Evolutionary conservation across 176 grass and related monocot species (phyloP).

Genomic region (Raddia distichophylla): DNA sequence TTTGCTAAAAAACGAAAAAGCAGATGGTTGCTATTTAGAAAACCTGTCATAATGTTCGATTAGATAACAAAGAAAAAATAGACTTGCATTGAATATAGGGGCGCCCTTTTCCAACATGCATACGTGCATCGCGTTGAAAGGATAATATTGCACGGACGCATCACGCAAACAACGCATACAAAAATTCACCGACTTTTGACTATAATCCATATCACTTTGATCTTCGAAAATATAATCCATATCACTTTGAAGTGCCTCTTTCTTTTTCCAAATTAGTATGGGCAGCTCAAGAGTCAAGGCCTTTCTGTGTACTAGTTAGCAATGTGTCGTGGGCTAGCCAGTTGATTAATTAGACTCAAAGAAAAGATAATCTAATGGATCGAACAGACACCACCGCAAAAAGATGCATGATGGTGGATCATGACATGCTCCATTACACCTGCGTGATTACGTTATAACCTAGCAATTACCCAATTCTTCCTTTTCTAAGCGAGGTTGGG

Average conservation of each 20-base stretch:
- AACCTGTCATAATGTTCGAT: not conserved
- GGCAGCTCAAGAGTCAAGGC: not conserved
- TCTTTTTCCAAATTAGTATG: not conserved
- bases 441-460: not conserved
- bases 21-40: too few species aligned
- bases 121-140: not conserved
- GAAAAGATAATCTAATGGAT: constrained; percentile 11
- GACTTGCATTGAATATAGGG: not conserved
- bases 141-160: not conserved
- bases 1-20: too few species aligned
- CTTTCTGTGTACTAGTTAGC: not conserved
- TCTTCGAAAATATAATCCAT: not conserved
- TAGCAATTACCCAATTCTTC: constrained; percentile 8
- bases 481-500: not conserved
- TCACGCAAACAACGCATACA: not conserved
- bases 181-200: constrained; percentile 23
- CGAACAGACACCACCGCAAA: not conserved
- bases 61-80: not conserved
- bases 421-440: constrained; percentile 6
- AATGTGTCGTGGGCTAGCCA: not conserved
- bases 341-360: not conserved
- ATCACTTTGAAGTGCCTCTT: not conserved
- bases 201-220: not conserved
- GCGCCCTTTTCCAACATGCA: not conserved
- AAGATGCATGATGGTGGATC: not conserved